Conservation (phyloP, 768 basidiomycete species). For the Daedalea quercina region DNA sequence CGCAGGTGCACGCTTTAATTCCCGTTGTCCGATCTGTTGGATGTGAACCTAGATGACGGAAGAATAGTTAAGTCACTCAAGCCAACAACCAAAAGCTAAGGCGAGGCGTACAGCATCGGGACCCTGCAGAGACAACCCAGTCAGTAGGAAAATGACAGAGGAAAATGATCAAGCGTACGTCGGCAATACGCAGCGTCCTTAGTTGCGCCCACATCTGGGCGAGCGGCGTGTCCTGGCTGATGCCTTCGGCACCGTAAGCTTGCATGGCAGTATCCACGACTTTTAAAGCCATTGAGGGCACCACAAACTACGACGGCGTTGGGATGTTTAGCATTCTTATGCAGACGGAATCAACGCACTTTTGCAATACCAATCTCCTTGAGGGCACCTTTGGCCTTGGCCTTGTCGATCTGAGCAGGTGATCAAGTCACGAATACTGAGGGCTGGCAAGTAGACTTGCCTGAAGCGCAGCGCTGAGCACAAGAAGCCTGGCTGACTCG, state of each 20-base stretch:
- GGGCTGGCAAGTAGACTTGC: constrained; percentile 24
- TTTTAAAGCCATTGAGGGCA: constrained; percentile 82
- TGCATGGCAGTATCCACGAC: constrained; percentile 97
- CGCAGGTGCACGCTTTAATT: constrained; percentile 69
- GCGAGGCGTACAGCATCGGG: constrained; percentile 60
- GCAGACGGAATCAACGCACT: constrained; percentile 33
- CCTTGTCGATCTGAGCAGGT: constrained; percentile 68
- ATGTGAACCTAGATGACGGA: constrained; percentile 67
- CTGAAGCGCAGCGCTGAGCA: constrained; percentile 87
- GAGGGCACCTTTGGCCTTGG: constrained; percentile 87
- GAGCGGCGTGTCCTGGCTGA: constrained; percentile 84
- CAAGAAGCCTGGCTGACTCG: constrained; percentile 80
- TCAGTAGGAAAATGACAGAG: background rate
- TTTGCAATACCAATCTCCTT: constrained; percentile 99
- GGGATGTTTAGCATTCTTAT: background rate
- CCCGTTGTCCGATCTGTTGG: constrained; percentile 88
- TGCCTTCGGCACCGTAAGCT: constrained; percentile 92
- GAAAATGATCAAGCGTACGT: constrained; percentile 49
- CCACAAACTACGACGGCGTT: constrained; percentile 61
- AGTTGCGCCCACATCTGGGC: constrained; percentile 73
- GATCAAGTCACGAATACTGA: background rate
- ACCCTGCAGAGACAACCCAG: constrained; percentile 37
- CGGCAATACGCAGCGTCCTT: constrained; percentile 83
- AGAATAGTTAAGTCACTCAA: constrained; percentile 1
- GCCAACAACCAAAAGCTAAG: background rate